These are phyloP conservation scores for Trichoderma hamatum DNA, from an alignment of 2,329 filamentous ascomycete genomes.

Conservation along the genomic window DNA sequence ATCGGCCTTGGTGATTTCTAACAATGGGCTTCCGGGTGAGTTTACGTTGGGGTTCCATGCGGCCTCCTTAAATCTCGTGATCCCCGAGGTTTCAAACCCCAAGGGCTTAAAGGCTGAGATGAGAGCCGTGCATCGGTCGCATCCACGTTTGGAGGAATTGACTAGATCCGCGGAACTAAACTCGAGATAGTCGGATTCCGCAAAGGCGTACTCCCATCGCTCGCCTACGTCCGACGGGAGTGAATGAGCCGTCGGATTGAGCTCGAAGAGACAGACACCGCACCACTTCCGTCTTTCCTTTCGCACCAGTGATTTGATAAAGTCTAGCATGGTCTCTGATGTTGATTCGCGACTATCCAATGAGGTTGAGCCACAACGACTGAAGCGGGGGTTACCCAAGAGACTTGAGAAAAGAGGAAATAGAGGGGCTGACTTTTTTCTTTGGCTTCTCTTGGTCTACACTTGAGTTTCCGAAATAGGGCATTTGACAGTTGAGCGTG, in stretches of 20 bases:
- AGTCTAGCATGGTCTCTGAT: slow-evolving; percentile 3
- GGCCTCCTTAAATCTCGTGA: slow-evolving; percentile 2
- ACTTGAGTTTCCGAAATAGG: neutral
- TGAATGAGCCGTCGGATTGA: slow-evolving; percentile 6
- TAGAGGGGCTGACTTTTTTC: neutral
- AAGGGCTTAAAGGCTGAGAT: neutral
- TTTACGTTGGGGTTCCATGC: slow-evolving; percentile 2
- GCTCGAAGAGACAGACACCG: slow-evolving; percentile 24
- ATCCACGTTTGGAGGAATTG: slow-evolving; percentile 9
- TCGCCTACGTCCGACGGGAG: slow-evolving; percentile 1
- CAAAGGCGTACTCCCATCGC: slow-evolving; percentile 12
- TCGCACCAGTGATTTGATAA: slow-evolving; percentile 1
- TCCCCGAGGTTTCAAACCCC: no score
- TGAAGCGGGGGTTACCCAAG: neutral
- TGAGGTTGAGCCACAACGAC: neutral
- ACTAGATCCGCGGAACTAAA: slow-evolving; percentile 9
- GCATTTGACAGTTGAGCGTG: neutral
- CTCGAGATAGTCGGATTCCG: slow-evolving; percentile 2
- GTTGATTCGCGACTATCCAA: neutral
- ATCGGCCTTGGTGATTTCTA: neutral
- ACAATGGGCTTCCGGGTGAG: neutral
- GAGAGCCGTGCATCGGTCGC: slow-evolving; percentile 15
- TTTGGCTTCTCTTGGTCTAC: neutral
- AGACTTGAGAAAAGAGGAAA: neutral
- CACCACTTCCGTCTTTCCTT: slow-evolving; percentile 9